Percentiles rank a stretch among this genome's conserved stretches.
Conservation (phyloP, 1,284 basidiomycete species). For the Cerioporus squamosus region DNA sequence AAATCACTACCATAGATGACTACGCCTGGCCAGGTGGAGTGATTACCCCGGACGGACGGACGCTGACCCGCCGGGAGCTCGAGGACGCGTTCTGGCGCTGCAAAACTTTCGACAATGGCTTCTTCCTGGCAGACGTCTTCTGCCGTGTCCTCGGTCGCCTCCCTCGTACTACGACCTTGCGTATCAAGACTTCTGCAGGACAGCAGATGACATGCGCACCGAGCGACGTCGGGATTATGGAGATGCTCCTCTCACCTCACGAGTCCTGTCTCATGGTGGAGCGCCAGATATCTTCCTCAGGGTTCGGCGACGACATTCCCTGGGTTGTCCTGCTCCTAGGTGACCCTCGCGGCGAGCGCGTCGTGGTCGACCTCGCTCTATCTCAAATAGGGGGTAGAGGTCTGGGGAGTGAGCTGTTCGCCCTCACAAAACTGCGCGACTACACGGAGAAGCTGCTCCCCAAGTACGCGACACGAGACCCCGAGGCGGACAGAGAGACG, state of each 20-base stretch:
- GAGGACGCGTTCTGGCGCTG: slow-evolving; percentile 28
- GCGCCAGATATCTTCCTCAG: slow-evolving; percentile 17
- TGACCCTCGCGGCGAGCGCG: slow-evolving; percentile 16
- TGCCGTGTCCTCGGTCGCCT: slow-evolving; percentile 22
- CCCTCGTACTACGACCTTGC: background rate
- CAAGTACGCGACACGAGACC: slow-evolving; percentile 8
- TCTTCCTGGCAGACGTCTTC: slow-evolving; percentile 22
- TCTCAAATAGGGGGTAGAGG: slow-evolving; percentile 27
- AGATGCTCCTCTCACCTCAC: slow-evolving; percentile 11
- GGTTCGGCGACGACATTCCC: slow-evolving; percentile 16
- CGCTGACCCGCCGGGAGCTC: slow-evolving; percentile 19
- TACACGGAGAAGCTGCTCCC: slow-evolving; percentile 25
- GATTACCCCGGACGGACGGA: slow-evolving; percentile 4
- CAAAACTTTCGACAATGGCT: slow-evolving; percentile 26
- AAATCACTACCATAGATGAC: slow-evolving; percentile 13
- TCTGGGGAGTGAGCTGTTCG: slow-evolving; percentile 23
- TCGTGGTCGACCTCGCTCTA: slow-evolving; percentile 25
- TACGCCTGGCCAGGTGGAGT: slow-evolving; percentile 14
- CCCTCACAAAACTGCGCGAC: slow-evolving; percentile 22
- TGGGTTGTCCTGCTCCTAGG: slow-evolving; percentile 26
- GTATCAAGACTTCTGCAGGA: background rate
- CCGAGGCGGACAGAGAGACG: background rate
- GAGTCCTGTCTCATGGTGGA: slow-evolving; percentile 25
- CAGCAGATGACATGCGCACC: slow-evolving; percentile 22
- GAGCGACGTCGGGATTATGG: slow-evolving; percentile 14